These are phyloP conservation scores for Pterocarpus macrocarpus DNA, from an alignment of 306 rosid species.

Conservation along the genomic window DNA sequence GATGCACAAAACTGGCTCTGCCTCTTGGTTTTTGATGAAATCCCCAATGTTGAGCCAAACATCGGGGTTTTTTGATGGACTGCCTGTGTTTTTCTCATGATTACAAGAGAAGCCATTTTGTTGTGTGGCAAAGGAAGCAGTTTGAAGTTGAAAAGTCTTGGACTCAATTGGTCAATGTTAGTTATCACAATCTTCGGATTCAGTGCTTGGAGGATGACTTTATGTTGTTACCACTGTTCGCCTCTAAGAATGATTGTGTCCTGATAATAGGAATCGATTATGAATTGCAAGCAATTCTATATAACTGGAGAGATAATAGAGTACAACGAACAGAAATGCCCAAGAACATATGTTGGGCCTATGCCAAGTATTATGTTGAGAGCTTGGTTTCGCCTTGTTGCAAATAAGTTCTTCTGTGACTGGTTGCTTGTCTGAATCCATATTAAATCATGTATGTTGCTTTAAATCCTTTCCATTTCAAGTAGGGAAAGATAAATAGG, in stretches of 20 bases:
- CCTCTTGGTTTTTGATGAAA: not conserved
- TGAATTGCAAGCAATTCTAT: not conserved
- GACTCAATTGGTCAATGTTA: not conserved
- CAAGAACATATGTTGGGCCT: too few species aligned
- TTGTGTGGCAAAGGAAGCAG: conserved; percentile 17
- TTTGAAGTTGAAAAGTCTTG: conserved; percentile 7
- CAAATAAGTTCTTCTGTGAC: not conserved
- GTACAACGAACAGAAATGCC: not conserved
- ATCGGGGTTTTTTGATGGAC: not conserved
- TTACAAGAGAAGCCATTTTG: not conserved
- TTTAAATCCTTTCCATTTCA: too few species aligned
- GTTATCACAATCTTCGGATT: not conserved
- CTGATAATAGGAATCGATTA: not conserved
- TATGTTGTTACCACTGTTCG: not conserved
- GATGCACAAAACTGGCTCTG: too few species aligned
- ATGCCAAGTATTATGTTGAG: not conserved
- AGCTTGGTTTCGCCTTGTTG: not conserved
- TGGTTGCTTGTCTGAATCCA: too few species aligned
- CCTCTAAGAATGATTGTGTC: not conserved
- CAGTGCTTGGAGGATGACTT: too few species aligned
- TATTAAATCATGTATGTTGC: too few species aligned
- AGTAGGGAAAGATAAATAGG: too few species aligned
- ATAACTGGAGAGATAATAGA: not conserved
- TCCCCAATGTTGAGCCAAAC: not conserved
- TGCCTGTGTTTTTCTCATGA: not conserved